Base-by-base conservation (phyloP, 768 basidiomycete species). In the Kwoniella dendrophila region DNA sequence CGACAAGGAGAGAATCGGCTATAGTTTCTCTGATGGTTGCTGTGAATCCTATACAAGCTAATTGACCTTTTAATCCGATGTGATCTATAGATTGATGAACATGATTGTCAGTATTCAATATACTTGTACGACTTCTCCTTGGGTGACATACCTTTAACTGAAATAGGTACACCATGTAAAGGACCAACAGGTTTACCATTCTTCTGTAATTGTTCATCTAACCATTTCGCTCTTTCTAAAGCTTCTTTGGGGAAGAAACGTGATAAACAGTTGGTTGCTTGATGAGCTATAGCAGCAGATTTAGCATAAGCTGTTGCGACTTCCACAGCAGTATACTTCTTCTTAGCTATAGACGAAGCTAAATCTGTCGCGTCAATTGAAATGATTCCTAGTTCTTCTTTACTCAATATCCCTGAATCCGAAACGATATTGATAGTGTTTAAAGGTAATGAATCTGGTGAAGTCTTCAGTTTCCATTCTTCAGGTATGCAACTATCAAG, bases 41-140 rank as follows among this genome's bases (percentile, higher is more conserved):
- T 3, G 57, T 41, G 56, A 70, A 63, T 8, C 68, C 68, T 20
- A 55, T 54, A 29, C 48, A 62, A n/a, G 45, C 48, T 26, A 59
- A 49, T 16, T 63, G 57, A 0, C 67, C 68, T 33, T 53, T 59
- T 10, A 65, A 24, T 2, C 56, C 36, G 43, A 70, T 73, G 10
- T 76, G 70, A 78, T 87, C 86, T 81, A 45, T 22, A 45, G 26
- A 22, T 12, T 20, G 14, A 3, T 32, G 4, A 18, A 3, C 38
- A 41, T n/a, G 49, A 45, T 18, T 8, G 8, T 6, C 24, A 20
- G 44, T 45, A 20, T 8, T 7, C 6, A 45, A 6, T 18, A 24
- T 45, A 24, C 26, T 24, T 49, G 29, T 8, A 24, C 8, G 7
- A 38, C 36, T 38, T 7, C 47, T 26, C 22, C 27, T n/a, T n/a